A percentile compares a stretch with the other conserved stretches of the same genome.
Conservation (phyloP, 805 yeast genomes). For the Saccharomycopsis olivae region DNA sequence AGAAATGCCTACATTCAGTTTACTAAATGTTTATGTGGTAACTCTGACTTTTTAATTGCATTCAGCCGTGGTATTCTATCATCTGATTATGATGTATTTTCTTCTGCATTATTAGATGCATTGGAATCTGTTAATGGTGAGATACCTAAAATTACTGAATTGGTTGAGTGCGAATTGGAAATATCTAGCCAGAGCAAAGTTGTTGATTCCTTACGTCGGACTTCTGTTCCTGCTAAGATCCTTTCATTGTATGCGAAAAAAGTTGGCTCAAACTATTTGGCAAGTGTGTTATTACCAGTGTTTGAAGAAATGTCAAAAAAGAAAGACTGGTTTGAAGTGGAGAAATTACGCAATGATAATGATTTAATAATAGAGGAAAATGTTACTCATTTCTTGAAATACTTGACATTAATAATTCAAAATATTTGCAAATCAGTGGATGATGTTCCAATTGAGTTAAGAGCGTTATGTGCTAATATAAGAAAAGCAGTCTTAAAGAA, state of each 20-base stretch:
- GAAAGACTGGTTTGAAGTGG: slow-evolving; percentile 54
- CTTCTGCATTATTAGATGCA: slow-evolving; percentile 9
- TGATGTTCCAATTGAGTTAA: slow-evolving; percentile 62
- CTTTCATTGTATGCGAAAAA: slow-evolving; percentile 63
- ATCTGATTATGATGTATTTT: slow-evolving; percentile 10
- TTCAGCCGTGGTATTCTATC: slow-evolving; percentile 2
- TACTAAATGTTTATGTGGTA: slow-evolving; percentile 25
- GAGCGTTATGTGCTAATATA: slow-evolving; percentile 62
- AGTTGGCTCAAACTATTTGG: slow-evolving; percentile 51
- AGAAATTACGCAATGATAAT: slow-evolving; percentile 33
- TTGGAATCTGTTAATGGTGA: slow-evolving; percentile 4
- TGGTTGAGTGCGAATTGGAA: slow-evolving; percentile 19
- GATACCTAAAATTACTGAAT: slow-evolving; percentile 10
- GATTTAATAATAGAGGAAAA: slow-evolving; percentile 17
- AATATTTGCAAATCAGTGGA: slow-evolving; percentile 45
- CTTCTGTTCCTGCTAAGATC: slow-evolving; percentile 72
- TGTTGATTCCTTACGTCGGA: slow-evolving; percentile 55
- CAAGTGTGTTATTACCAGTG: slow-evolving; percentile 42
- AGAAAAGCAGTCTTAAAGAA: slow-evolving; percentile 21
- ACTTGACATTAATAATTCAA: slow-evolving; percentile 46
- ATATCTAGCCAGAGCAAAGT: slow-evolving; percentile 7
- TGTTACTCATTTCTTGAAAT: slow-evolving; percentile 40
- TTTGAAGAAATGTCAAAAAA: slow-evolving; percentile 40
- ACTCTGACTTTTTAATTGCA: slow-evolving; percentile 37
- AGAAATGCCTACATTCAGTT: slow-evolving; percentile 23